phyloP scores from a whole-genome alignment of 164 flowering plant species.

The Paratinospora sagittata region DNA sequence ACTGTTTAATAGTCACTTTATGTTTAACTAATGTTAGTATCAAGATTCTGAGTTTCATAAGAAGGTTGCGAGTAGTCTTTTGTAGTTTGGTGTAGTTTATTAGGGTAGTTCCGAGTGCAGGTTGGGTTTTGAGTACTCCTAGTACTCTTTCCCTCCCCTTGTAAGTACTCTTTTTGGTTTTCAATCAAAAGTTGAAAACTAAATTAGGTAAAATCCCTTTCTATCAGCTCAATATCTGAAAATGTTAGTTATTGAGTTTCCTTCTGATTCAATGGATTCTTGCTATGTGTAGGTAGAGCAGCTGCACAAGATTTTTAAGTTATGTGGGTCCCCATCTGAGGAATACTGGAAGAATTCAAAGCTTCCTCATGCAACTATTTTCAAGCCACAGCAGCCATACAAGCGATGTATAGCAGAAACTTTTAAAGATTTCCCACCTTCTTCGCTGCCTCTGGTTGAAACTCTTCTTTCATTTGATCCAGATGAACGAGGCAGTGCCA shows the following conservation, averaged over 20 bases:
- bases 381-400: constrained; percentile 71
- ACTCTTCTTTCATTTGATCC: constrained; percentile 69
- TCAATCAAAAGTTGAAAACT: not conserved
- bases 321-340: constrained; percentile 83
- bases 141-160: too few species aligned
- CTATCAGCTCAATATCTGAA: not conserved
- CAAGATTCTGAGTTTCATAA: not conserved
- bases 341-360: constrained; percentile 62
- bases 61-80: not conserved
- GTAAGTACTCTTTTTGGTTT: too few species aligned
- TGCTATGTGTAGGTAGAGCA: constrained; percentile 54
- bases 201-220: not conserved
- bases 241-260: not conserved
- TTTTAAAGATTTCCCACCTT: constrained; percentile 59
- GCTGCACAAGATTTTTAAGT: constrained; percentile 72
- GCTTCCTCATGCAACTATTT: constrained; percentile 57
- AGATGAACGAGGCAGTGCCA: constrained; percentile 53
- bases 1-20: not conserved
- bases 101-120: too few species aligned
- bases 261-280: not conserved
- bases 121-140: too few species aligned
- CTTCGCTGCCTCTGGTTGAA: constrained; percentile 50
- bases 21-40: not conserved
- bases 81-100: too few species aligned
- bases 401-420: constrained; percentile 54